Percentiles rank a stretch among this genome's conserved stretches.
phyloP scores from a whole-genome alignment of 2,329 filamentous ascomycete species.

The Lecanicillium sp. region DNA sequence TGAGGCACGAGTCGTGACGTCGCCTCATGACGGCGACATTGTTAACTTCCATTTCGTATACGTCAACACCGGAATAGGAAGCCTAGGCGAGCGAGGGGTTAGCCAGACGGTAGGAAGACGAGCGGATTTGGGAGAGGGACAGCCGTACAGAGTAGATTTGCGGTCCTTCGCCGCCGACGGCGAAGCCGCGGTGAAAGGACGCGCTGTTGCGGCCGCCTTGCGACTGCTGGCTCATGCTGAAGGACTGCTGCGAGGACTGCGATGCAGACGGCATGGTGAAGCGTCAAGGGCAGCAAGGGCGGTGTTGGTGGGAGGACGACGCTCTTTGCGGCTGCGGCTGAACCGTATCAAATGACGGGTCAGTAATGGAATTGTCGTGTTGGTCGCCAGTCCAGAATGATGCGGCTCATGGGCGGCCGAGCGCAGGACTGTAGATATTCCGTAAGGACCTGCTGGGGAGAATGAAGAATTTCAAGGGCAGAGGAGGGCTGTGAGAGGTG shows the following conservation, averaged over 20 bases:
- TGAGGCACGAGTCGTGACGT: constrained; percentile 90
- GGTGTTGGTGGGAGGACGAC: too few species aligned
- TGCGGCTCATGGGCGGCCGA: not conserved
- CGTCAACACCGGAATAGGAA: constrained; percentile 89
- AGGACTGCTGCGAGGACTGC: constrained; percentile 49
- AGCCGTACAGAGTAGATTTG: constrained; percentile 55
- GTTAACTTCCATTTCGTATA: constrained; percentile 98
- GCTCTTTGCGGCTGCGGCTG: not conserved
- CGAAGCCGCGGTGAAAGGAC: constrained; percentile 28
- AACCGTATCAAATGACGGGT: not conserved
- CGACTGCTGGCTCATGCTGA: constrained; percentile 48
- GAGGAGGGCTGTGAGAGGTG: too few species aligned
- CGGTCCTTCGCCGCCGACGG: constrained; percentile 33
- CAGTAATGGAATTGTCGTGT: not conserved
- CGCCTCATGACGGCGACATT: constrained; percentile 91
- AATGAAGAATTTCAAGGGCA: too few species aligned
- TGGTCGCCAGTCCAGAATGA: not conserved
- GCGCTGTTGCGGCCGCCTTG: constrained; percentile 28
- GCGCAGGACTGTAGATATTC: not conserved
- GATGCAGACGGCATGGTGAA: constrained; percentile 32
- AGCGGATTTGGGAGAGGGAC: not conserved
- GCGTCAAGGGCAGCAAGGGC: not conserved
- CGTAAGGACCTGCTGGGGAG: not conserved
- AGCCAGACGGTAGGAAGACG: not conserved
- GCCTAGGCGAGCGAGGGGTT: constrained; percentile 48